Evolutionary conservation across 2,329 filamentous ascomycete species (phyloP).

Genomic region (Clarireedia sp.): DNA sequence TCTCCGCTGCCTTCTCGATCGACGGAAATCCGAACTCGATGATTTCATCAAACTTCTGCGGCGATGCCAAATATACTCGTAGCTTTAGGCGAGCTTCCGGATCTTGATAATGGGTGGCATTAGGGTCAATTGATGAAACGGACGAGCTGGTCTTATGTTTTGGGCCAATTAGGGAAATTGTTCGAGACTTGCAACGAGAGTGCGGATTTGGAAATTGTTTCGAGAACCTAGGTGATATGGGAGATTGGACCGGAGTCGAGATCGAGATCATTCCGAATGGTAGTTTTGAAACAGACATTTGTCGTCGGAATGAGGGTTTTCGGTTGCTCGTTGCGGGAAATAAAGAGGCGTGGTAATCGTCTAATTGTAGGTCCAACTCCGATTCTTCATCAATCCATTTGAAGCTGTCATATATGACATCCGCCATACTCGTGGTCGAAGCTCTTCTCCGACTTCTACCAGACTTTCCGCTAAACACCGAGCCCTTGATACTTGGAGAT

Average conservation of each 20-base stretch:
- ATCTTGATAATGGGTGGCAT: conserved; percentile 79
- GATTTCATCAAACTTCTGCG: conserved; percentile 92
- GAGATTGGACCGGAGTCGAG: conserved; percentile 19
- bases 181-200: conserved; percentile 41
- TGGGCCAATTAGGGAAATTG: conserved; percentile 43
- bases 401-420: conserved; percentile 54
- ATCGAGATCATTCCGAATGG: conserved; percentile 51
- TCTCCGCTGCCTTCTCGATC: conserved; percentile 36
- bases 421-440: conserved; percentile 22
- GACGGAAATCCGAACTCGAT: conserved; percentile 89
- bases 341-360: conserved; percentile 54
- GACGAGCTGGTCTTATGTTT: conserved; percentile 28
- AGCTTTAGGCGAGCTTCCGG: conserved; percentile 82
- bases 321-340: conserved; percentile 33
- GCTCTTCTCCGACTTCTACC: conserved; percentile 7
- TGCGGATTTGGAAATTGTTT: conserved; percentile 18
- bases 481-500: conserved; percentile 1
- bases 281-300: conserved; percentile 62
- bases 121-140: conserved; percentile 54
- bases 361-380: conserved; percentile 58
- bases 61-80: conserved; percentile 76
- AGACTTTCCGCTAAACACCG: neutral
- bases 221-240: conserved; percentile 24
- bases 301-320: conserved; percentile 59
- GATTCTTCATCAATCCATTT: conserved; percentile 68